Conservation (phyloP, 139 green algal species). For the Pseudopediastrum boryanum region DNA sequence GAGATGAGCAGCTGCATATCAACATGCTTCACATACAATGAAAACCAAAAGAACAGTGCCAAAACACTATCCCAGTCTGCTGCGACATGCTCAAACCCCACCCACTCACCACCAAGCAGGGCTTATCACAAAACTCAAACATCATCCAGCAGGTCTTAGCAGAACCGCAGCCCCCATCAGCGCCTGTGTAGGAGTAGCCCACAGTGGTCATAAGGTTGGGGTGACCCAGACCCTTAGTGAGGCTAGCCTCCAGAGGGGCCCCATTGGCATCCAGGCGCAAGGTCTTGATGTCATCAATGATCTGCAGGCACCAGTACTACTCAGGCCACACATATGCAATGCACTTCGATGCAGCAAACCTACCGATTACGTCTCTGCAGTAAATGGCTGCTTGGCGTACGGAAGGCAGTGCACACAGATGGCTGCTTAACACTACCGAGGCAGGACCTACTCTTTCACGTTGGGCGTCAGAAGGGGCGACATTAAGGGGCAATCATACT, state of each 20-base stretch:
- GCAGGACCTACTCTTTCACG: too few relatives aligned
- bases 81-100: too few relatives aligned
- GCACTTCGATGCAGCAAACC: neutral
- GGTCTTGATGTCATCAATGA: slow-evolving; percentile 24
- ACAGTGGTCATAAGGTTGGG: slow-evolving; percentile 19
- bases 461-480: too few relatives aligned
- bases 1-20: too few relatives aligned
- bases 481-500: too few relatives aligned
- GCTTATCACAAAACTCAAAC: slow-evolving; percentile 33
- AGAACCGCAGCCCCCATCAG: neutral
- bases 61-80: too few relatives aligned
- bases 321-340: neutral
- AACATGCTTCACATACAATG: too few relatives aligned
- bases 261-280: neutral
- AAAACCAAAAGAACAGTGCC: too few relatives aligned
- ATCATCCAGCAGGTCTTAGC: slow-evolving; percentile 28
- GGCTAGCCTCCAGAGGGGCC: slow-evolving; percentile 13
- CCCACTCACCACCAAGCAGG: slow-evolving; percentile 12
- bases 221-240: slow-evolving; percentile 18
- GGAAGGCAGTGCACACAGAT: too few relatives aligned
- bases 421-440: too few relatives aligned
- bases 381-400: too few relatives aligned
- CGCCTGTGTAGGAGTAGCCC: slow-evolving; percentile 25
- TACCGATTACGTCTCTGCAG: too few relatives aligned
- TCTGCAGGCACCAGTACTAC: neutral